Percentiles rank a stretch among this genome's conserved stretches.
These are phyloP conservation scores for Candida corydali DNA, from an alignment of 805 yeast species.

Conservation along the genomic window DNA sequence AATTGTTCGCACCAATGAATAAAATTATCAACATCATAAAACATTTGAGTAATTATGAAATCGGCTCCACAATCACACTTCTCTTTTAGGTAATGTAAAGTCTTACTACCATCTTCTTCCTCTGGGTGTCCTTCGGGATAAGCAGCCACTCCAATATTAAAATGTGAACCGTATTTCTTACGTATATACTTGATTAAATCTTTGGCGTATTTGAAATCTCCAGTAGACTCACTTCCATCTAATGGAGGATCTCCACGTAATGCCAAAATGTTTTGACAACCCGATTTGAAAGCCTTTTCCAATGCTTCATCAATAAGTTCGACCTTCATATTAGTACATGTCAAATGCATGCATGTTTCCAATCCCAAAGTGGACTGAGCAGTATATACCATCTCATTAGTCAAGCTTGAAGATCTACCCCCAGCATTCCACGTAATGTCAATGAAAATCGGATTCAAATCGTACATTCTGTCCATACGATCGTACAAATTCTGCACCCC, in stretches of 20 bases:
- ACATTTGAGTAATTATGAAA: constrained; percentile 94
- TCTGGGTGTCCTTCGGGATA: constrained; percentile 98
- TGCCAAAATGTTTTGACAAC: constrained; percentile 93
- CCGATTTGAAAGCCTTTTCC: constrained; percentile 78
- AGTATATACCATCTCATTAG: constrained; percentile 89
- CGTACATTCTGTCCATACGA: constrained; percentile 96
- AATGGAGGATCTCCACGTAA: constrained; percentile 93
- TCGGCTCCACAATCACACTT: constrained; percentile 94
- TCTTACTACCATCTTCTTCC: constrained; percentile 49
- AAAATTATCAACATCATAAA: constrained; percentile 86
- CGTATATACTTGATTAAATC: constrained; percentile 80
- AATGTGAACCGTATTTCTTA: constrained; percentile 75
- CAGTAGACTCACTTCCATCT: constrained; percentile 66
- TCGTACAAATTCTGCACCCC: constrained; percentile 96
- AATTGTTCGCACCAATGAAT: constrained; percentile 74
- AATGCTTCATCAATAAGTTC: constrained; percentile 80
- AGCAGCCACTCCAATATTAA: constrained; percentile 94
- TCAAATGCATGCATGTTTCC: constrained; percentile 97
- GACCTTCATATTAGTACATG: constrained; percentile 92
- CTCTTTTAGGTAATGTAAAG: constrained; percentile 65
- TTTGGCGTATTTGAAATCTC: constrained; percentile 85
- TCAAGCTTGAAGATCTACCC: constrained; percentile 75
- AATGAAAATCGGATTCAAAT: constrained; percentile 82
- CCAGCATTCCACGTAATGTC: constrained; percentile 99
- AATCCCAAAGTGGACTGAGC: constrained; percentile 86